Evolutionary conservation across 139 green algal genomes (phyloP), one percentile per base, ranked within the genome.

Genomic region (Chlorella vulgaris): DNA sequence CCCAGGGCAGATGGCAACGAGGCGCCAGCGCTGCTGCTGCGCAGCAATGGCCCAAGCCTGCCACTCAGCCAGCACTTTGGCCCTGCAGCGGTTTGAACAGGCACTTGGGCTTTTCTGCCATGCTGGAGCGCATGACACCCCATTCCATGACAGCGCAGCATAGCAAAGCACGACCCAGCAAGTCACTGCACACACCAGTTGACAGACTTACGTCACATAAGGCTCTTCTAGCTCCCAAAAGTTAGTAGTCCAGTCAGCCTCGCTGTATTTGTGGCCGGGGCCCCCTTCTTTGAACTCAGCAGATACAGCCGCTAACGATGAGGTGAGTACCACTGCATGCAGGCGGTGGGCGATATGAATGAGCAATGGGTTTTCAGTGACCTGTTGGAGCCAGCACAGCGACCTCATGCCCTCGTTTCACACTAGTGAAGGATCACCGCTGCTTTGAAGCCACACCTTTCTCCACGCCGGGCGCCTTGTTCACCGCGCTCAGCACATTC

Each of bases 401-500:
- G n/a, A n/a, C n/a, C n/a, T n/a, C n/a, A n/a, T n/a, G n/a, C n/a
- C n/a, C n/a, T n/a, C n/a, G n/a, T n/a, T n/a, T n/a, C n/a, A n/a
- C n/a, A n/a, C n/a, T n/a, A n/a, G n/a, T n/a, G n/a, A n/a, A n/a
- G n/a, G n/a, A n/a, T n/a, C n/a, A n/a, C n/a, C n/a, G n/a, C n/a
- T n/a, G n/a, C n/a, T n/a, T n/a, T n/a, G n/a, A n/a, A n/a, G n/a
- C n/a, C n/a, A 13, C n/a, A 61, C 68, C 68, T 58, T 75, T 86
- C 0, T 85, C 75, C 42, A 94, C 89, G 33, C 42, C 85, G 19
- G 61, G 53, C 8, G 71, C 33, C 7, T 69, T 53, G 74, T 89
- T 86, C 15, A 92, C 91, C 1, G 84, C 60, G 15, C 31, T 40
- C 24, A 94, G 78, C 22, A 94, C 88, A 38, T 91, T 92, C 65